Percentiles rank a stretch among this genome's conserved stretches.
Evolutionary conservation across 1,139 yeast genomes (phyloP).

Genomic region (Pneumocystis oryctolagi): DNA sequence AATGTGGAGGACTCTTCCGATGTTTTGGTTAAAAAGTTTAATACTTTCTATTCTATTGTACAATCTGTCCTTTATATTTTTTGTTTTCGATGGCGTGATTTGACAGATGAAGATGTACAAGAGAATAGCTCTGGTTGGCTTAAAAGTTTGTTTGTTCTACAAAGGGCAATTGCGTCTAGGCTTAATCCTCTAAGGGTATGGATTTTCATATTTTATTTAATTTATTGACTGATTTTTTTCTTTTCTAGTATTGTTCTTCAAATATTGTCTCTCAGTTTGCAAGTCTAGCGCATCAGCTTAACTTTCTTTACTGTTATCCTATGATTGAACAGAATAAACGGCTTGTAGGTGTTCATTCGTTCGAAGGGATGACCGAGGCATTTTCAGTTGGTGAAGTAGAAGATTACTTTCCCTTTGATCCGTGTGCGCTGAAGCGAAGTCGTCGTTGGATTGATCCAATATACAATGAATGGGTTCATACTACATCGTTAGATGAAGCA

Average conservation of each 20-base stretch:
- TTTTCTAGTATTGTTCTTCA: conserved; percentile 50
- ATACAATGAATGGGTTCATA: background rate
- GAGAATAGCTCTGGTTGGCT: conserved; percentile 45
- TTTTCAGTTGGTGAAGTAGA: background rate
- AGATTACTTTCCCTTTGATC: background rate
- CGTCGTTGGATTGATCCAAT: background rate
- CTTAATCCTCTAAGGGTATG: conserved; percentile 77
- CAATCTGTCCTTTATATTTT: conserved; percentile 84
- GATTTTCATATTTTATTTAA: too few species aligned
- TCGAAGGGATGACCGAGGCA: too few species aligned
- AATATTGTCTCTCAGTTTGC: conserved; percentile 92
- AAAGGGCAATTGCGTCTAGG: conserved; percentile 67
- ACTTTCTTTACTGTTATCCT: conserved; percentile 84
- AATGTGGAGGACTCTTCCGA: conserved; percentile 43
- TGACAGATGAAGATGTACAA: conserved; percentile 29
- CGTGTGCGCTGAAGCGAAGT: background rate
- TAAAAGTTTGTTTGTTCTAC: conserved; percentile 72
- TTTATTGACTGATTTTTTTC: background rate
- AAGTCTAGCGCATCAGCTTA: conserved; percentile 74
- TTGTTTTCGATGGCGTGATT: conserved; percentile 62
- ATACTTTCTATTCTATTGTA: conserved; percentile 79
- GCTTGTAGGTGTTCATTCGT: conserved; percentile 26
- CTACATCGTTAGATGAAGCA: too few species aligned
- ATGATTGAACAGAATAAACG: conserved; percentile 82
- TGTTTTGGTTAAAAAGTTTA: conserved; percentile 40